A percentile compares a stretch with the other conserved stretches of the same genome.
Conservation (phyloP, 2,329 filamentous ascomycete genomes). For the Parastagonospora avenae region DNA sequence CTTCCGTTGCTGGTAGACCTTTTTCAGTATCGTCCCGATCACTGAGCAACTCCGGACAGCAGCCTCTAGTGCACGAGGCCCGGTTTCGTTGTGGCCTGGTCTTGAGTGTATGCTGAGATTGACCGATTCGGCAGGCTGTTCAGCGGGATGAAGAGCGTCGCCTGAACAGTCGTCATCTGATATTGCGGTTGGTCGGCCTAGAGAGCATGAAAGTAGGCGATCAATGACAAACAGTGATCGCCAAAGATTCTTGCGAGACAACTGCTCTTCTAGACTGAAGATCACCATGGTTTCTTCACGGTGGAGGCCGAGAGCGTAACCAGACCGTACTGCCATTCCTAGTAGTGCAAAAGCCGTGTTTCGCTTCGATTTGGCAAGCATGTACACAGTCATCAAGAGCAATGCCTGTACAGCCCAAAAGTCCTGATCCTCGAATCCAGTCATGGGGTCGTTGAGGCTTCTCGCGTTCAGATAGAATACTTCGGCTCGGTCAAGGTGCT, state of each 20-base stretch:
- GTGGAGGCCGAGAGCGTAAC: conserved; percentile 67
- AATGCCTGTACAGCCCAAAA: conserved; percentile 70
- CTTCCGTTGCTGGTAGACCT: conserved; percentile 64
- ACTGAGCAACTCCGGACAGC: conserved; percentile 63
- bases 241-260: conserved; percentile 64
- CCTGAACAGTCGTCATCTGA: conserved; percentile 66
- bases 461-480: conserved; percentile 67
- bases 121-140: conserved; percentile 28
- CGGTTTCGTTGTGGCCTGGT: conserved; percentile 39
- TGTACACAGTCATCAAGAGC: conserved; percentile 68
- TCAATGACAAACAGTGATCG: conserved; percentile 69
- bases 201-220: conserved; percentile 64
- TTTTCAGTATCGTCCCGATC: conserved; percentile 63
- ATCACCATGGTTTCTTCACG: conserved; percentile 63
- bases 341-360: conserved; percentile 68
- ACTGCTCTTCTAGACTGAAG: conserved; percentile 55
- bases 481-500: conserved; percentile 61
- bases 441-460: conserved; percentile 54
- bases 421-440: conserved; percentile 64
- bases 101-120: conserved; percentile 13
- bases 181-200: conserved; percentile 67
- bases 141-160: conserved; percentile 46
- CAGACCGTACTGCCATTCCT: conserved; percentile 66
- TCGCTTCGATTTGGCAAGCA: conserved; percentile 64
- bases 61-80: conserved; percentile 56